Evolutionary conservation across 164 flowering plant species (phyloP).

Genomic region (Magnolia sinica): DNA sequence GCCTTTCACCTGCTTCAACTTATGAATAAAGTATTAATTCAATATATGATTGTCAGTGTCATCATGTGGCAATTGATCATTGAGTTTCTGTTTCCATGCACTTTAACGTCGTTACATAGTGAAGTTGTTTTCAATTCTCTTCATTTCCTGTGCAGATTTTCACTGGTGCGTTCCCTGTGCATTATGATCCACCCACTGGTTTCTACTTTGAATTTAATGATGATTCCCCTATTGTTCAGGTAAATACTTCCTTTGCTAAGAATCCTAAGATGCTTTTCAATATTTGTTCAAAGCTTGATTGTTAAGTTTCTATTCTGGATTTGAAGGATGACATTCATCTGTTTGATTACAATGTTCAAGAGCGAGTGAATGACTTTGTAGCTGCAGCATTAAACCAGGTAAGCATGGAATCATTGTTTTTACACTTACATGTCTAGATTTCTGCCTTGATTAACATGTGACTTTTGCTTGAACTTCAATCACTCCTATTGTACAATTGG

Average conservation of each 20-base stretch:
- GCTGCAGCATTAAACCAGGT: constrained; percentile 85
- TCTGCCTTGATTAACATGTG: neutral
- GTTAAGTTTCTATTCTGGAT: constrained; percentile 4
- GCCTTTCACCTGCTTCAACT: neutral
- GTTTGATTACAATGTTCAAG: constrained; percentile 94
- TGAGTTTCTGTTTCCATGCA: neutral
- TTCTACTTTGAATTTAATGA: constrained; percentile 63
- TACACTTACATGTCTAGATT: neutral
- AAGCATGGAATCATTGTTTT: constrained; percentile 1
- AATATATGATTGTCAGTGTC: neutral
- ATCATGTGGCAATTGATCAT: neutral
- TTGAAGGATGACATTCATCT: constrained; percentile 47
- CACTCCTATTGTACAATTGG: neutral
- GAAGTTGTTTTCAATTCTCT: neutral
- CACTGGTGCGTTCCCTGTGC: constrained; percentile 53
- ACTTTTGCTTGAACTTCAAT: neutral
- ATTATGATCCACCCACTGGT: constrained; percentile 60
- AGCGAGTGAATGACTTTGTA: constrained; percentile 86
- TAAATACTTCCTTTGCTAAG: constrained; percentile 13
- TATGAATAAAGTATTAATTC: neutral
- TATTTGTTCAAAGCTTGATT: neutral
- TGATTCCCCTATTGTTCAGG: constrained; percentile 60
- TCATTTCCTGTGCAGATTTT: constrained; percentile 42
- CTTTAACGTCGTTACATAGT: neutral
- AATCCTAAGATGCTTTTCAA: neutral